Conservation (phyloP, 1,139 yeast species). For the Sugiyamaella novakii region DNA sequence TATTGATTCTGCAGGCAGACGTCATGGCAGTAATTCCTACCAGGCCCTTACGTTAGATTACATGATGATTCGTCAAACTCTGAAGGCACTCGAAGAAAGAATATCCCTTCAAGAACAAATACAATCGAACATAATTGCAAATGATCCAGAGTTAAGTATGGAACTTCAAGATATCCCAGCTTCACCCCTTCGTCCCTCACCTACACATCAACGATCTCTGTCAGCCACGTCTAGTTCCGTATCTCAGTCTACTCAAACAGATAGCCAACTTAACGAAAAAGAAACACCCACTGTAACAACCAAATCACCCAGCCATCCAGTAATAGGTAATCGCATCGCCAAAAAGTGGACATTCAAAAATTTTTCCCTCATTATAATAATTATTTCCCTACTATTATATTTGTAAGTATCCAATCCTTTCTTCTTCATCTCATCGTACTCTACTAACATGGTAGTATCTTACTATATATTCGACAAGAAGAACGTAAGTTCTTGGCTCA, state of each 20-base stretch:
- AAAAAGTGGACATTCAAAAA: not conserved
- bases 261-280: not conserved
- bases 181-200: not conserved
- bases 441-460: slow-evolving; percentile 14
- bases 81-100: slow-evolving; percentile 29
- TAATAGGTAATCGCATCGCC: not conserved
- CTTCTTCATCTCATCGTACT: not conserved
- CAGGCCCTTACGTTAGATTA: slow-evolving; percentile 29
- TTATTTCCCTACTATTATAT: not conserved
- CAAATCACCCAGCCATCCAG: not conserved
- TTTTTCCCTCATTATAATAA: not conserved
- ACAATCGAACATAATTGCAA: slow-evolving; percentile 19
- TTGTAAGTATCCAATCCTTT: slow-evolving; percentile 5
- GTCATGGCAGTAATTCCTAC: slow-evolving; percentile 2
- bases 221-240: slow-evolving; percentile 1
- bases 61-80: slow-evolving; percentile 30
- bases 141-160: slow-evolving; percentile 13
- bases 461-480: slow-evolving; percentile 16
- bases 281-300: not conserved
- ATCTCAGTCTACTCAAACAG: slow-evolving; percentile 12
- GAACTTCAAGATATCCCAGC: not conserved
- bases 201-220: not conserved
- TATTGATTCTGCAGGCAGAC: not conserved
- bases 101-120: slow-evolving; percentile 28
- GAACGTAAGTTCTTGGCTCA: slow-evolving; percentile 15